Base-by-base conservation (phyloP, 306 rosid genomes). In the Citrullus mucosospermus region DNA sequence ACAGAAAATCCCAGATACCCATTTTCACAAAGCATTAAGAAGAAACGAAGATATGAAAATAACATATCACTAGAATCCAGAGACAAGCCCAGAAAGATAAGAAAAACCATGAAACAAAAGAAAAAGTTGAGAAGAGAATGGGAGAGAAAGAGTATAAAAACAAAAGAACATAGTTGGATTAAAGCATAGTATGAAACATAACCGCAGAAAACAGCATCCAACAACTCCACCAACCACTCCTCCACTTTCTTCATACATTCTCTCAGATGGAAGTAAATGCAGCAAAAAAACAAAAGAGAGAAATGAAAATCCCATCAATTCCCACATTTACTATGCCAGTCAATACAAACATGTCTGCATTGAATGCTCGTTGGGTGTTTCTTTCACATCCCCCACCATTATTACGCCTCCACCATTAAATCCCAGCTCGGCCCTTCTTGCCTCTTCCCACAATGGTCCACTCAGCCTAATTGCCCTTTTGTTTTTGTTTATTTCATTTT, bases 271-370 rank as follows among this genome's bases (percentile, higher is more conserved):
- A 6, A 44, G 36, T 76, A 57, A 22, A 12, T 36, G 81, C 81
- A 71, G 53, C 61, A 6, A 62, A 72, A 71, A 76, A 70, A 38
- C 32, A 66, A 17, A 65, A 65, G 12, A 41, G 34, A 20, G 53
- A 9, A 20, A 43, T 4, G 17, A 12, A 17, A 28, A 43, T 11
- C 69, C 82, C 80, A 70, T 84, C 30, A 38, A 67, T 73, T 73
- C 82, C 82, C 79, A 59, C 85, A 80, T 80, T 86, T 67, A 86
- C 77, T 86, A 66, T 15, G 77, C 17, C 80, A 78, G 77, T 81
- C 74, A 44, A 82, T 76, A 80, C 71, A 81, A 73, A 81, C 85
- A 81, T 76, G 88, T 83, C 79, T 58, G 80, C 88, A 83, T 87
- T 85, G 60, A 87, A 83, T 87, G 87, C 85, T 72, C 34, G 20